Percentiles rank a stretch among this genome's conserved stretches.
Conservation (phyloP, 352 stramenopile species). For the Pythium aphanidermatum region DNA sequence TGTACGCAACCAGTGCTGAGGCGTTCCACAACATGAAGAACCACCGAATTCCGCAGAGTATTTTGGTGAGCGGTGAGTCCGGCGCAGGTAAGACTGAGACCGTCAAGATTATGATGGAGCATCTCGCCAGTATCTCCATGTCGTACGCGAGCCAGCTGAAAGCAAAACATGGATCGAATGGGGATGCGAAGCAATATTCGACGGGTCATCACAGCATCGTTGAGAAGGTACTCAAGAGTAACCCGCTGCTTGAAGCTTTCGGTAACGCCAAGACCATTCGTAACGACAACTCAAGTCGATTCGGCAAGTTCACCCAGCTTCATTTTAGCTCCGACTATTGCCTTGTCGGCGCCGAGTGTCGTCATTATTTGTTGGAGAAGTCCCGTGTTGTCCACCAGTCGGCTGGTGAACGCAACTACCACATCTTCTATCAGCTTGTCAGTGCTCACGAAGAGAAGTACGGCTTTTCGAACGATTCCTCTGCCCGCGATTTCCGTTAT, state of each 20-base stretch:
- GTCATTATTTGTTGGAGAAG: slow-evolving; percentile 97
- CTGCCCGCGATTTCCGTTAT: slow-evolving; percentile 58
- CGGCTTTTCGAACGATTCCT: slow-evolving; percentile 38
- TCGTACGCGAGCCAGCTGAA: slow-evolving; percentile 53
- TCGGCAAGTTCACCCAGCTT: slow-evolving; percentile 94
- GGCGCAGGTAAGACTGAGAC: slow-evolving; percentile 94
- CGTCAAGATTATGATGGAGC: slow-evolving; percentile 97
- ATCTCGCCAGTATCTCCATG: slow-evolving; percentile 86
- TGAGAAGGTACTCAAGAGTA: slow-evolving; percentile 87
- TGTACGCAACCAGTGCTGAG: slow-evolving; percentile 86
- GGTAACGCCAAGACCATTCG: slow-evolving; percentile 90
- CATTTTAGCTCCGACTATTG: slow-evolving; percentile 87
- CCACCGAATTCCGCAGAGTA: slow-evolving; percentile 67
- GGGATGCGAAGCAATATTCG: slow-evolving; percentile 22
- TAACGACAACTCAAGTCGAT: slow-evolving; percentile 95
- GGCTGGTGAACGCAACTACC: slow-evolving; percentile 95
- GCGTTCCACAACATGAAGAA: slow-evolving; percentile 82
- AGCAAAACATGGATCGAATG: slow-evolving; percentile 69
- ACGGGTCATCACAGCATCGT: slow-evolving; percentile 48
- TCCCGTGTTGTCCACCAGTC: slow-evolving; percentile 91
- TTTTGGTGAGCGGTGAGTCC: slow-evolving; percentile 92
- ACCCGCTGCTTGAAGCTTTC: slow-evolving; percentile 88
- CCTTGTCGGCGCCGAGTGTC: slow-evolving; percentile 85
- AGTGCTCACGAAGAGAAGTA: slow-evolving; percentile 56
- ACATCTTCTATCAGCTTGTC: slow-evolving; percentile 97